phyloP scores from a whole-genome alignment of 129 eudicot genomes.

The Artemisia tridentata region DNA sequence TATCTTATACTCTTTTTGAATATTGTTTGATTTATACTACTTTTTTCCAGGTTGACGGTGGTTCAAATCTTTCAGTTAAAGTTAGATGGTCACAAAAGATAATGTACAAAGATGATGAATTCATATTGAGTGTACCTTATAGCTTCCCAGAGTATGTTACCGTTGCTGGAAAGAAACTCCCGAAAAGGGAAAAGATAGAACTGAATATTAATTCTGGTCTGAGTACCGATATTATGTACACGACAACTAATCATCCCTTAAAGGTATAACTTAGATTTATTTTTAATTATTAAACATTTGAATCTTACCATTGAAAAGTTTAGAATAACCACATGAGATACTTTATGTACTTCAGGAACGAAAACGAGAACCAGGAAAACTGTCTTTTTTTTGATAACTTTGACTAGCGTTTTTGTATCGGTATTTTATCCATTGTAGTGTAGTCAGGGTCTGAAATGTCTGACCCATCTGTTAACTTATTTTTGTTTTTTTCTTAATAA shows the following conservation, averaged over 20 bases:
- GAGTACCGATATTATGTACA: constrained; percentile 55
- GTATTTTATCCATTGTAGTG: no score
- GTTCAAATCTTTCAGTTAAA: constrained; percentile 62
- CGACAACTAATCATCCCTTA: constrained; percentile 70
- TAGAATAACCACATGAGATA: no score
- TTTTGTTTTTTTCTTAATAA: no score
- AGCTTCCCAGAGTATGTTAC: no score
- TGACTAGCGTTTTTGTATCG: no score
- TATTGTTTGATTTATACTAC: neutral
- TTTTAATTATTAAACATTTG: neutral
- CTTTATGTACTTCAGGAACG: no score
- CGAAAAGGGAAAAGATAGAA: constrained; percentile 73
- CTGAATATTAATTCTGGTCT: constrained; percentile 59
- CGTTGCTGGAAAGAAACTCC: constrained; percentile 71
- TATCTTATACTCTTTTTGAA: neutral
- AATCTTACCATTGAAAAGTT: neutral
- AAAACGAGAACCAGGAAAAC: constrained; percentile 58
- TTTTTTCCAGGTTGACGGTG: constrained; percentile 73
- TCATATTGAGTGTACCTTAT: constrained; percentile 68
- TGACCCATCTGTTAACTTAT: no score
- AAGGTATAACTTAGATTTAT: constrained; percentile 47
- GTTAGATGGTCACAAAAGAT: constrained; percentile 75
- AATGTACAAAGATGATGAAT: constrained; percentile 50
- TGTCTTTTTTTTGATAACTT: constrained; percentile 47
- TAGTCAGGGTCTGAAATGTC: no score